Evolutionary conservation across 2,329 filamentous ascomycete species (phyloP).

Genomic region (Tolypocladium endophyticum): DNA sequence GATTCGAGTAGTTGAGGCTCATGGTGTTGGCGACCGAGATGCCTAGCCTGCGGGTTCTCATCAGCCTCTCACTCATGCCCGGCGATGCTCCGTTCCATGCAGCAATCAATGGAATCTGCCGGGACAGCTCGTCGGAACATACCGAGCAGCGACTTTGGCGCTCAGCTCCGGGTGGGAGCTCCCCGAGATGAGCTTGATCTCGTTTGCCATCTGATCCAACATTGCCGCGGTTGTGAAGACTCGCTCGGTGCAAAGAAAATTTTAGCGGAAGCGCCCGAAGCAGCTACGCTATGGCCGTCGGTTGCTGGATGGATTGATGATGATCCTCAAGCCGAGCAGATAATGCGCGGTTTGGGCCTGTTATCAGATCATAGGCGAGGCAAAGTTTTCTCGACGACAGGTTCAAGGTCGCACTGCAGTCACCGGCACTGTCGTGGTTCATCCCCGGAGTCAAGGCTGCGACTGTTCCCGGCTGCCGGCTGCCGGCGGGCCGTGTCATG

Average conservation of each 20-base stretch:
- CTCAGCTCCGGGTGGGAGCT: slow-evolving; percentile 38
- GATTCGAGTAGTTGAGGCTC: slow-evolving; percentile 77
- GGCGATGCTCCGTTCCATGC: background rate
- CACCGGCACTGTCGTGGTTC: background rate
- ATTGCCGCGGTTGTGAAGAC: slow-evolving; percentile 10
- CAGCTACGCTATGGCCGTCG: background rate
- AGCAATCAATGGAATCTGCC: background rate
- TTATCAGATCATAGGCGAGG: background rate
- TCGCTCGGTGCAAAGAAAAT: background rate
- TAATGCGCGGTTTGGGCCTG: background rate
- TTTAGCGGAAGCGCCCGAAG: slow-evolving; percentile 1
- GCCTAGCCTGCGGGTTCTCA: slow-evolving; percentile 45
- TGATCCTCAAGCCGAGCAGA: background rate
- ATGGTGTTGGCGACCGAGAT: slow-evolving; percentile 71
- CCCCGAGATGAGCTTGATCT: slow-evolving; percentile 41
- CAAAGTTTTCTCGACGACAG: background rate
- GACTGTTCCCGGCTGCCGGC: background rate
- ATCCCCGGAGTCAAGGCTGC: background rate
- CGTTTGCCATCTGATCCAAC: slow-evolving; percentile 38
- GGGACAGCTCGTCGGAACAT: slow-evolving; percentile 10
- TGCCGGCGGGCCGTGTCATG: background rate
- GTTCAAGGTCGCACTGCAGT: background rate
- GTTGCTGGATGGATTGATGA: background rate
- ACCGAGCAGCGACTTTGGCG: slow-evolving; percentile 33
- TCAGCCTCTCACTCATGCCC: slow-evolving; percentile 8